Percentiles rank a stretch among this genome's conserved stretches.
Conservation (phyloP, 2,329 filamentous ascomycete genomes). For the Fusarium buxicola region DNA sequence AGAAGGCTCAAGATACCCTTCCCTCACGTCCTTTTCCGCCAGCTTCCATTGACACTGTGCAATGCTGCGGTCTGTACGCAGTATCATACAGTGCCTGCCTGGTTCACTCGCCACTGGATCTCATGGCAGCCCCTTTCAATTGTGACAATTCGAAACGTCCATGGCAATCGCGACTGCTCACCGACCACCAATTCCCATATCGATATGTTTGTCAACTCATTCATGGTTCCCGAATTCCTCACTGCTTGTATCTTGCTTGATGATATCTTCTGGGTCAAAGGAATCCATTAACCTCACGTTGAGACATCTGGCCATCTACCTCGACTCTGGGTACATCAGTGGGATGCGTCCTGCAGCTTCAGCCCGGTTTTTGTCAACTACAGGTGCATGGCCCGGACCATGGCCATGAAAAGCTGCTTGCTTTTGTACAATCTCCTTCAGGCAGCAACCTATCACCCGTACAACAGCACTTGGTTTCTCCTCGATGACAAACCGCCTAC, state of each 20-base stretch:
- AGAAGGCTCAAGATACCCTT: too few species aligned
- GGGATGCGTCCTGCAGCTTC: slow-evolving; percentile 15
- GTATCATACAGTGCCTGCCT: too few species aligned
- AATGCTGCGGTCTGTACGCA: too few species aligned
- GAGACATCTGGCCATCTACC: not conserved
- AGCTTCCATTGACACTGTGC: too few species aligned
- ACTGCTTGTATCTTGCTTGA: not conserved
- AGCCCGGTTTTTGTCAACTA: not conserved
- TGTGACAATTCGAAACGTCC: too few species aligned
- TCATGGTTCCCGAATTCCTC: not conserved
- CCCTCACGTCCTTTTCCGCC: too few species aligned
- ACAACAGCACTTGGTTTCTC: slow-evolving; percentile 3
- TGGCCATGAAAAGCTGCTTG: not conserved
- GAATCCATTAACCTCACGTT: not conserved
- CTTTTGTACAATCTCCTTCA: slow-evolving; percentile 11
- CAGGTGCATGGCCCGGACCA: not conserved
- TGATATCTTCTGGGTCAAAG: not conserved
- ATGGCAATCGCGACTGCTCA: too few species aligned
- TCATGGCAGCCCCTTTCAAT: too few species aligned
- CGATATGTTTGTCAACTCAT: too few species aligned
- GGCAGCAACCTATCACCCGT: not conserved
- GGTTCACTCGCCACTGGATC: too few species aligned
- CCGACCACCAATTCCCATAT: too few species aligned
- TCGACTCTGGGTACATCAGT: not conserved
- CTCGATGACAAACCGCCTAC: not conserved